Evolutionary conservation across 139 green algal genomes (phyloP), one percentile per base, ranked within the genome.

Genomic region (Tetraselmis striata): DNA sequence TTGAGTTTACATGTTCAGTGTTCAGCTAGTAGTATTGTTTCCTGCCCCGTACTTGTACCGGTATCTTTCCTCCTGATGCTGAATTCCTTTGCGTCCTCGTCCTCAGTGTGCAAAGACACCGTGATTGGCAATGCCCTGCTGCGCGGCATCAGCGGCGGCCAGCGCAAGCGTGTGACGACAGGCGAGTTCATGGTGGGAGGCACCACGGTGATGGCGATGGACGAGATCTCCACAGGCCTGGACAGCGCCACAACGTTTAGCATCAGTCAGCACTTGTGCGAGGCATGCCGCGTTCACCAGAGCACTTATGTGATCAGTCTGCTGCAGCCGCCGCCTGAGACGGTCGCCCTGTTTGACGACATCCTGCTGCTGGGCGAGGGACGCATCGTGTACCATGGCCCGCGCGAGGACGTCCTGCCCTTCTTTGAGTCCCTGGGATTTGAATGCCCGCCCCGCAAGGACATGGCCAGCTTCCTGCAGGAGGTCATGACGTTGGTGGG

Each of bases 271-370:
- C 81, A 67, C 30, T 81, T 95, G 32, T 67, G 81, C 28, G 83
- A 86, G 45, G 81, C 26, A 22, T n/a, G 59, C 31, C 59, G 79
- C 18, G 28, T 87, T 30, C 77, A 86, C 28, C 78, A 85, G 77
- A 32, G 80, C 26, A 96, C 92, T 29, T 85, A 84, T 2, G 29
- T 95, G 67, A 87, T 95, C 28, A 90, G 82, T 1, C 91, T 98
- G 79, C 91, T 98, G 82, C 95, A 98, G 90, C 95, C 95, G 0
- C 85, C 90, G 0, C 95, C 94, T 24, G 95, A 98, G 84, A 82
- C 86, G 74, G 83, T 85, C 28, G 75, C 81, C 28, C 87, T 95
- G 23, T 95, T 95, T 79, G 92, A 95, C 76, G 87, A 95, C 31
- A 32, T 95, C 25, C 77, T 95, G 25, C 80, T 95, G 29, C 79